Evolutionary conservation across 2,329 filamentous ascomycete genomes (phyloP), one percentile per base, ranked within the genome.

Genomic region (Leptographium galeiforme): DNA sequence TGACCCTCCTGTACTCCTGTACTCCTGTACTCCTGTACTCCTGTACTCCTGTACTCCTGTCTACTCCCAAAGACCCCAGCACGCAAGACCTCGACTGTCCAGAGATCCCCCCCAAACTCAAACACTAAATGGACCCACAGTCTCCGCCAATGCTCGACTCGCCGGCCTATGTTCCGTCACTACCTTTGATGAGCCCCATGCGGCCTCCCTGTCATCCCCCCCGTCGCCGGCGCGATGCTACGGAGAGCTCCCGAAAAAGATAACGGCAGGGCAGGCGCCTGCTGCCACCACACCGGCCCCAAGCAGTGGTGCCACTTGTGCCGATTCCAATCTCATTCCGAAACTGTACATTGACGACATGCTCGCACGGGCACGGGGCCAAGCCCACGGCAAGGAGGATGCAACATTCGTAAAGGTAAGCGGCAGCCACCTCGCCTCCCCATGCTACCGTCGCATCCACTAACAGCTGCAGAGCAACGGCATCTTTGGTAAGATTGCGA

Each of bases 281-380:
- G 13, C 40, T 41, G 40, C 40, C 40, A 36, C 32, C 14, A 13
- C 11, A 38, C 7, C 46, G 10, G n/a, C 32, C 32, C 36, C 14
- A 19, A n/a, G 25, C 25, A 25, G 25, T 25, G 48, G 12, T 19
- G 19, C 30, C 48, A 13, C 14, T 44, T 13, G n/a, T 12, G n/a
- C 34, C 33, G n/a, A 6, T 14, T 8, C 1, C 1, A 16, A 19
- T 16, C 46, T 52, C 12, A 51, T 63, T 6, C 63, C 62, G 14
- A 59, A 61, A 19, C 55, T 65, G 6, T 60, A 63, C 46, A 57
- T 65, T 13, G 63, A 65, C 48, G 59, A 60, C n/a, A 52, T 65
- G 18, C 56, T 65, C 8, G 57, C 57, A 1, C 51, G 60, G 25
- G 40, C 57, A 19, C 51, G 56, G 19, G n/a, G 51, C 16, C 53